Base-by-base conservation (phyloP, 768 basidiomycete genomes). In the Amanita rubescens region DNA sequence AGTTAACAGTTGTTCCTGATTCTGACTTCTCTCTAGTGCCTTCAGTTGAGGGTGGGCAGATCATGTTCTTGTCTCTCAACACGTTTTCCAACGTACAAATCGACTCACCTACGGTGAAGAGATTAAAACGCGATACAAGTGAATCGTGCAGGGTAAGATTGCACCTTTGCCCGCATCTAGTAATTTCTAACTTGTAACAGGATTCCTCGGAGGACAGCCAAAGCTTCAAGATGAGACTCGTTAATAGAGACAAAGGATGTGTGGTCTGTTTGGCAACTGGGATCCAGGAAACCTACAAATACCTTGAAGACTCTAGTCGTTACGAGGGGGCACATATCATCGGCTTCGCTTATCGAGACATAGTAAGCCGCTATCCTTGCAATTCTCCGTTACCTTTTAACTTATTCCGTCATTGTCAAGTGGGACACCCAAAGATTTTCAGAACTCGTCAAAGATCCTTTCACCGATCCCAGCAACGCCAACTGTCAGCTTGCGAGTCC, bases 191-290 rank as follows among this genome's bases (percentile, higher is more conserved):
- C 54, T 48, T 51, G 46, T 45, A 45, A 24, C 44, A 45, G 44
- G 44, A 45, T 30, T 24, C 44, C 11, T 27, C 24, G 44, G 44
- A 57, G 49, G 58, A 47, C 47, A 55, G 55, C 35, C 56, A 53
- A 43, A 45, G 53, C 58, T 59, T 59, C 56, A 59, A 57, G 56
- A 59, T 54, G 56, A 49, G 58, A 57, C 58, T 59, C 47, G 56
- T 59, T 51, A 50, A 57, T 45, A 57, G 58, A 50, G 58, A 59
- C 44, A 55, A 57, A 55, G 57, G 58, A 37, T 59, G 58, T 53
- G 58, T 45, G 19, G 58, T 59, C 34, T 59, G 58, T 57, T 55
- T 55, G 53, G 58, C 58, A 57, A 49, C 53, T 46, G 57, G 53
- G 38, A 57, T 50, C 53, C 41, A 20, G 25, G 49, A 38, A 53